A percentile compares a stretch with the other conserved stretches of the same genome.
phyloP scores from a whole-genome alignment of 495 filamentous ascomycete genomes.

The Cercophora newfieldiana region DNA sequence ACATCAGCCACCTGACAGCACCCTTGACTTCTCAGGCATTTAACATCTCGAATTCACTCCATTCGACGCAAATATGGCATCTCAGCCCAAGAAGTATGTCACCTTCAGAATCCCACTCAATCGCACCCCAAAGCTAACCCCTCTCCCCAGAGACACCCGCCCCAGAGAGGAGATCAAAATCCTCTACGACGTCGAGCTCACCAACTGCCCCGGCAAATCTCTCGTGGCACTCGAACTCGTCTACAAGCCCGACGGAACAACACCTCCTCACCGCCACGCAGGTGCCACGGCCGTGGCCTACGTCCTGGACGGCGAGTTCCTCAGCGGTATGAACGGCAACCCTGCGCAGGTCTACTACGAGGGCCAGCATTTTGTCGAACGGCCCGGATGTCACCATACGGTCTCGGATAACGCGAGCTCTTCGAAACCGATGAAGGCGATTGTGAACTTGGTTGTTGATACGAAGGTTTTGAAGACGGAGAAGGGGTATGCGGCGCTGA shows the following conservation, averaged over 20 bases:
- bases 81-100: neutral
- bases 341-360: constrained; percentile 11
- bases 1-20: neutral
- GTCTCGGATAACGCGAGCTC: constrained; percentile 17
- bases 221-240: constrained; percentile 16
- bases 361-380: constrained; percentile 12
- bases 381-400: constrained; percentile 20
- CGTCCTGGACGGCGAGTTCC: constrained; percentile 20
- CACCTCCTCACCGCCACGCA: constrained; percentile 14
- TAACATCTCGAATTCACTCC: neutral
- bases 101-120: neutral
- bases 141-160: neutral
- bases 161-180: constrained; percentile 14
- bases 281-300: constrained; percentile 17
- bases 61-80: neutral
- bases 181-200: constrained; percentile 23
- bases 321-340: constrained; percentile 22
- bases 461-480: constrained; percentile 10
- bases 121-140: neutral
- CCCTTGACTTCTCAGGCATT: neutral
- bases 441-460: constrained; percentile 17
- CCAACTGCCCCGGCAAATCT: constrained; percentile 20
- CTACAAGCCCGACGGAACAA: constrained; percentile 13
- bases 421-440: constrained; percentile 15
- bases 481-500: constrained; percentile 19